phyloP scores from a whole-genome alignment of 495 filamentous ascomycete species.

The Neurospora tetrasperma region DNA sequence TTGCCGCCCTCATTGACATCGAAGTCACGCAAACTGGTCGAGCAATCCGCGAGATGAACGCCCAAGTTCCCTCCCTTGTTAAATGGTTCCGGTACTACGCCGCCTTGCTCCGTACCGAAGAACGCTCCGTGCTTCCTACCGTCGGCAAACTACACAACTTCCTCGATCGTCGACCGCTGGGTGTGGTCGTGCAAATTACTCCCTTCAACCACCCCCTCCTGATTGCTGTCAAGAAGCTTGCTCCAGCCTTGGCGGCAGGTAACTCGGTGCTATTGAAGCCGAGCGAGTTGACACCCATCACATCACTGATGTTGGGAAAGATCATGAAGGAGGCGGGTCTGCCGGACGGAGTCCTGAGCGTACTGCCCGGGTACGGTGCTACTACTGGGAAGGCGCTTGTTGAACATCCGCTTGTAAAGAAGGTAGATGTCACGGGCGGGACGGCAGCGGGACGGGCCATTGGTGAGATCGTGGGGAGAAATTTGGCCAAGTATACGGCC shows the following conservation, averaged over 20 bases:
- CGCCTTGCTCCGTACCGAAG: constrained; percentile 47
- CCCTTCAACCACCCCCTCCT: constrained; percentile 58
- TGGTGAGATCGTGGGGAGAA: constrained; percentile 38
- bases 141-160: constrained; percentile 52
- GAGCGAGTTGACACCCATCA: constrained; percentile 50
- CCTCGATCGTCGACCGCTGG: constrained; percentile 47
- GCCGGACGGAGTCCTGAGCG: constrained; percentile 46
- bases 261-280: constrained; percentile 55
- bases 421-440: constrained; percentile 55
- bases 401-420: constrained; percentile 40
- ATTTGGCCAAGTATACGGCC: constrained; percentile 45
- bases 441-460: constrained; percentile 35
- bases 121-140: constrained; percentile 50
- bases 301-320: constrained; percentile 40
- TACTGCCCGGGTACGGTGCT: constrained; percentile 45
- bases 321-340: constrained; percentile 45
- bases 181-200: constrained; percentile 54
- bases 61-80: constrained; percentile 50
- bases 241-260: constrained; percentile 50
- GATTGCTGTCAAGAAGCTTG: constrained; percentile 55
- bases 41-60: constrained; percentile 53
- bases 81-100: constrained; percentile 60
- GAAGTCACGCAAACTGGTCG: constrained; percentile 55
- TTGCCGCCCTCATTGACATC: constrained; percentile 42
- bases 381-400: constrained; percentile 46